Base-by-base conservation (phyloP, 192 early-diverging fungal species). In the Gigaspora rosea region DNA sequence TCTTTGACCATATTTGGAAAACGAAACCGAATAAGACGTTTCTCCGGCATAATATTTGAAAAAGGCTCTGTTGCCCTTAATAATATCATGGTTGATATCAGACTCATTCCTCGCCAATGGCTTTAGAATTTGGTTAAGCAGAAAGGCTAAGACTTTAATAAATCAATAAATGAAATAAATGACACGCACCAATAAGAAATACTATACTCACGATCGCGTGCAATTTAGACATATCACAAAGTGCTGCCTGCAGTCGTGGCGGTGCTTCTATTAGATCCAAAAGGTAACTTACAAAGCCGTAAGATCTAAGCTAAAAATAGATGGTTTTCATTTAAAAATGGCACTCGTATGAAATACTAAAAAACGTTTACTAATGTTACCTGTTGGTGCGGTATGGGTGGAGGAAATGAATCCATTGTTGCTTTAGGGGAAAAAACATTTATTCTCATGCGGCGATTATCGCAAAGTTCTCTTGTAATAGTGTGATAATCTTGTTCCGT, bases 201-300 rank as follows among this genome's bases (percentile, higher is more conserved):
- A 35, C 8, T 2, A 77, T 41, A 71, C 84, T 78, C 52, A 86
- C 83, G 18, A 92, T 85, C 13, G 78, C 70, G 80, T 96, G 87
- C 10, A 96, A 79, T 0, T 81, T 67, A 33, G 85, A 82, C 65
- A 86, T 80, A 46, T 86, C 73, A 73, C 95, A 95, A 27, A 96
- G 73, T 12, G 89, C 87, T 0, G 84, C 84, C 46, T 94, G 70
- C 4, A 97, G 81, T 4, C 87, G 78, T 0, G 83, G 81, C 8
- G 92, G 92, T 0, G 90, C 94, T 15, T 94, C 91, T 4, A 98
- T 54, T 51, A 90, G 85, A 80, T 97, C 92, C 46, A 92, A 81
- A 15, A 91, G 71, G 71, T 90, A 94, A 41, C 91, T 86, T 49
- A 94, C 92, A 73, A 98, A 92, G 2, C 94, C 94, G 46, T 89